phyloP scores from a whole-genome alignment of 768 basidiomycete genomes.

The Rhizopogon rudus region DNA sequence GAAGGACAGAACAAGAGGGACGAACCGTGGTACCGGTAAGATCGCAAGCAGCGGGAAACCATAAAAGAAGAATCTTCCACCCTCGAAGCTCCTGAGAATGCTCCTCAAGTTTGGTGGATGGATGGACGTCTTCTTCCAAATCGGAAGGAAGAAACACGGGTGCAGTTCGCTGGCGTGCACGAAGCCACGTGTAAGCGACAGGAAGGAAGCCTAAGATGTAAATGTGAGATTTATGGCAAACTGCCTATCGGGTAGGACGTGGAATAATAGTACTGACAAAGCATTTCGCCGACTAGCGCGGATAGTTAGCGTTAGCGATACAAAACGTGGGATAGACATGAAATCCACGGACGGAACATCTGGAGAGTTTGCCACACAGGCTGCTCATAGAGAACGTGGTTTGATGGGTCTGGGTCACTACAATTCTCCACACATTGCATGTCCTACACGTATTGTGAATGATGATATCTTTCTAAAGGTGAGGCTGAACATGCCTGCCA shows the following conservation, averaged over 20 bases:
- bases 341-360: constrained; percentile 69
- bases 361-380: constrained; percentile 91
- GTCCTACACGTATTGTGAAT: constrained; percentile 45
- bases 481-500: constrained; percentile 55
- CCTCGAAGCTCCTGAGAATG: constrained; percentile 50
- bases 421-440: constrained; percentile 99
- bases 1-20: constrained; percentile 16
- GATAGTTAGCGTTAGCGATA: constrained; percentile 34
- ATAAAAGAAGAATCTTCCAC: constrained; percentile 70
- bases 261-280: constrained; percentile 52
- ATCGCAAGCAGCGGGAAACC: constrained; percentile 88
- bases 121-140: constrained; percentile 37
- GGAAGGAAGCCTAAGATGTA: constrained; percentile 71
- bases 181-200: constrained; percentile 66
- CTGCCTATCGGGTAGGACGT: constrained; percentile 5
- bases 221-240: constrained; percentile 10
- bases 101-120: constrained; percentile 26
- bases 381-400: constrained; percentile 82
- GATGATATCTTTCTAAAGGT: neutral
- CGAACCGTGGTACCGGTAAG: constrained; percentile 86
- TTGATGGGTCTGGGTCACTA: constrained; percentile 50
- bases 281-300: constrained; percentile 83
- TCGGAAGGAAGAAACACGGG: constrained; percentile 54
- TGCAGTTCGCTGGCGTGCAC: constrained; percentile 38
- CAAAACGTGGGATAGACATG: constrained; percentile 8